Base-by-base conservation (phyloP, 2,329 filamentous ascomycete species). In the Grosmannia serpens region DNA sequence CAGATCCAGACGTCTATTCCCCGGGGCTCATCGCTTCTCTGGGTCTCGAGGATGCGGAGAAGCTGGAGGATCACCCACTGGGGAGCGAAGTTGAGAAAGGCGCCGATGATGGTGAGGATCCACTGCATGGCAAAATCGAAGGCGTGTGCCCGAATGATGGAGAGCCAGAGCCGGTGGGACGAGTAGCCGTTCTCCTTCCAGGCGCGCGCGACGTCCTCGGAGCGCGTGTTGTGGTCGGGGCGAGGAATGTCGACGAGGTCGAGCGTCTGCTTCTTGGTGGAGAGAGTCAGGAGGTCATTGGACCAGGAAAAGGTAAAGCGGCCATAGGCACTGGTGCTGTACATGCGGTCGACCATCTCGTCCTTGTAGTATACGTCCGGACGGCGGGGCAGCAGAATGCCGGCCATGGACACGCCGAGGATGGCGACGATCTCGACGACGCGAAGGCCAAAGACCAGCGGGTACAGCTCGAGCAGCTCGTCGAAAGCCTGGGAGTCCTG, bases 291-390 rank as follows among this genome's bases (percentile, higher is more conserved):
- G 0, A 90, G 64, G 2, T 71, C 68, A 1, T 68, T 70, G 2
- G 80, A 76, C 87, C 87, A 92, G 54, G 74, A 72, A 72, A 85
- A 91, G 8, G 81, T 87, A 65, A 83, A 82, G 55, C 82, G 80
- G 55, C 72, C 77, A 53, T 86, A 74, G 1, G 83, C 79, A 2
- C 84, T 84, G 4, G 75, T 75, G 0, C 84, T 86, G 64, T 76
- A 77, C 70, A 86, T 78, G 20, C 74, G 73, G 66, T 91, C 87
- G 35, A 92, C 84, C 4, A 75, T 67, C 53, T 76, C 73, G 29
- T 76, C 83, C 46, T 84, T 62, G 65, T 77, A 74, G 65, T 77
- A 88, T 22, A 91, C 83, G 57, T 84, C 76, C 4, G 88, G 88
- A 13, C 88, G 78, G 50, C 88, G 79, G 4, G 85, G 86, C 17